Conservation (phyloP, 768 basidiomycete genomes). For the Mrakia frigida region DNA sequence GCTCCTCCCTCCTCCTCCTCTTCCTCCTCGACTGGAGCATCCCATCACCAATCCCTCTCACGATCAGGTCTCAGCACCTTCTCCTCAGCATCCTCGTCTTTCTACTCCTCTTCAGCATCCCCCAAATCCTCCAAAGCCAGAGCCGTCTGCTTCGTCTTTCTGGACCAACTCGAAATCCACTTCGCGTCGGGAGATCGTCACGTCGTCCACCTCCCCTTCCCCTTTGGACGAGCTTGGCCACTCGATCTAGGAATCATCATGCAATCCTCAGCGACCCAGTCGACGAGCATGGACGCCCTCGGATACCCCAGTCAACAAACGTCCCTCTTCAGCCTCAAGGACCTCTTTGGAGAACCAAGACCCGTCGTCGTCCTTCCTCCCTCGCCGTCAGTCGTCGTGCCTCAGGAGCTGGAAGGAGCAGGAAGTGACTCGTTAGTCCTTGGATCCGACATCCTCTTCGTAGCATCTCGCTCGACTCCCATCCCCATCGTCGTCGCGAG, state of each 20-base stretch:
- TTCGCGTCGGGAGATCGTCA: conserved; percentile 40
- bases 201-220: conserved; percentile 40
- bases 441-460: not conserved
- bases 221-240: conserved; percentile 37
- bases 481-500: conserved; percentile 1
- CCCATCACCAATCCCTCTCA: not conserved
- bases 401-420: not conserved
- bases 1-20: conserved; percentile 19
- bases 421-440: not conserved
- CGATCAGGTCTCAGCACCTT: not conserved
- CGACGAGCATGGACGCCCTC: not conserved
- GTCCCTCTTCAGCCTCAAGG: conserved; percentile 14
- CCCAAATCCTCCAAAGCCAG: conserved; percentile 16
- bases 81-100: conserved; percentile 7
- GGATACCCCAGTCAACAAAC: not conserved
- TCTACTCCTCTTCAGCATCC: not conserved
- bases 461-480: not conserved
- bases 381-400: not conserved
- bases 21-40: not conserved
- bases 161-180: conserved; percentile 38
- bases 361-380: conserved; percentile 9
- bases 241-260: conserved; percentile 36
- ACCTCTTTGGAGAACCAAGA: not conserved
- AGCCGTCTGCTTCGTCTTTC: conserved; percentile 41
- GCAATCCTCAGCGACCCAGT: not conserved